These are phyloP conservation scores for Leucocoprinus leucothites DNA, from an alignment of 768 basidiomycete genomes.

Conservation along the genomic window DNA sequence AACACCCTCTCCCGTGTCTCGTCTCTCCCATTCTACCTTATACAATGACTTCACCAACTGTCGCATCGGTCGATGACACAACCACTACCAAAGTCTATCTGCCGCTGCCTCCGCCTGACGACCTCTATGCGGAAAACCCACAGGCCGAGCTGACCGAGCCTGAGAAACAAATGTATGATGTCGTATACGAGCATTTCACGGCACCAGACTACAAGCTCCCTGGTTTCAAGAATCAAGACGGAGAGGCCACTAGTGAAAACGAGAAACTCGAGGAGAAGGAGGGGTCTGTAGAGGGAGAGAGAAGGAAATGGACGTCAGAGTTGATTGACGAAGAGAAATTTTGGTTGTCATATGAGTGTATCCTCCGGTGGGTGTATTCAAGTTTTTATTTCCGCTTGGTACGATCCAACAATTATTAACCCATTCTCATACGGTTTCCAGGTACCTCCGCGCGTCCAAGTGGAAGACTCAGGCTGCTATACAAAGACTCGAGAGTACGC, in stretches of 20 bases:
- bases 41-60: background rate
- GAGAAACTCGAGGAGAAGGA: conserved; percentile 1
- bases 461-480: conserved; percentile 7
- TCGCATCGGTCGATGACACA: background rate
- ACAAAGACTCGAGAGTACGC: conserved; percentile 8
- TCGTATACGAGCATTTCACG: conserved; percentile 5
- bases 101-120: conserved; percentile 10
- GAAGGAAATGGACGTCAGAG: conserved; percentile 25
- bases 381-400: background rate
- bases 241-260: background rate
- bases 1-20: background rate
- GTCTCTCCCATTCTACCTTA: background rate
- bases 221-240: conserved; percentile 3
- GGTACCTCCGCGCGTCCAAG: conserved; percentile 8
- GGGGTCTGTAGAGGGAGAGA: background rate
- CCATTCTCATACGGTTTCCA: background rate
- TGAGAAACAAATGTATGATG: conserved; percentile 7
- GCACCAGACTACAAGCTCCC: conserved; percentile 8
- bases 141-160: conserved; percentile 1
- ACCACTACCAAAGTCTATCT: conserved; percentile 3
- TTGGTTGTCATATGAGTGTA: conserved; percentile 78
- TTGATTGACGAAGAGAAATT: conserved; percentile 69
- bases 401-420: background rate
- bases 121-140: conserved; percentile 8
- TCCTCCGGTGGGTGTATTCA: conserved; percentile 49